Conservation (phyloP, 177 flowering plant species). For the Telopea speciosissima region DNA sequence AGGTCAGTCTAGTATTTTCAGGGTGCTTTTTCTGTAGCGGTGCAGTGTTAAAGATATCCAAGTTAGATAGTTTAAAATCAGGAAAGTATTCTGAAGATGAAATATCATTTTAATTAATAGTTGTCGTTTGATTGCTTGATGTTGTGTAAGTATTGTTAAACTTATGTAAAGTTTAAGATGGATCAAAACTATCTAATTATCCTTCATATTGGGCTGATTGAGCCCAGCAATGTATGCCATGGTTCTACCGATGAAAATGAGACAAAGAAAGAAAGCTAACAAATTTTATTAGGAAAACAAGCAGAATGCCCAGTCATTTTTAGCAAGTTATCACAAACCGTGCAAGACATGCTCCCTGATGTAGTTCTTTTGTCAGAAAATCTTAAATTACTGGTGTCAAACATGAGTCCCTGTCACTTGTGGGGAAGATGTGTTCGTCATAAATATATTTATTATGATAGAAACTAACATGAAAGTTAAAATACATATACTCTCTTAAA, state of each 20-base stretch:
- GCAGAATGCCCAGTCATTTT: neutral
- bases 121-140: neutral
- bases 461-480: neutral
- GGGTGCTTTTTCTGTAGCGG: no score
- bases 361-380: neutral
- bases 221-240: neutral
- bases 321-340: neutral
- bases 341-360: neutral
- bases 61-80: neutral
- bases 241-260: neutral
- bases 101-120: no score
- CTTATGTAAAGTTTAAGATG: neutral
- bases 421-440: neutral
- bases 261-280: neutral
- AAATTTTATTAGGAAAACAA: neutral
- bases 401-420: neutral
- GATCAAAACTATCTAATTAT: neutral
- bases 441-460: no score
- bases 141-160: no score
- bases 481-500: neutral
- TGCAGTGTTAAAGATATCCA: neutral
- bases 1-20: constrained; percentile 15
- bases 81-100: no score
- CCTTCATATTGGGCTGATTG: neutral
- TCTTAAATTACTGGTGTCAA: neutral